phyloP scores from a whole-genome alignment of 2,329 filamentous ascomycete species.

The Colletotrichum liriopes region DNA sequence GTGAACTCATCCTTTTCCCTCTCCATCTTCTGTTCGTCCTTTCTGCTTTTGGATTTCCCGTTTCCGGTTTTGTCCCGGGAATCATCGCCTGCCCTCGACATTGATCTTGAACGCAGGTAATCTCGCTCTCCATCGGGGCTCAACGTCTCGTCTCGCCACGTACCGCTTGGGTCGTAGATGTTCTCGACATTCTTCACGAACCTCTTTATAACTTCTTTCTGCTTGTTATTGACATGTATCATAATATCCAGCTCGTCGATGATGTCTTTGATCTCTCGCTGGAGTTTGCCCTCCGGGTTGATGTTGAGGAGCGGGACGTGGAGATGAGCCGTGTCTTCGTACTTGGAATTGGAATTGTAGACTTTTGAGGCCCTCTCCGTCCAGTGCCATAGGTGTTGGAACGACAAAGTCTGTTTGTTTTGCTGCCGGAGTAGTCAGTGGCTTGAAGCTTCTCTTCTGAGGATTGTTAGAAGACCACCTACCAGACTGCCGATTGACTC shows the following conservation, averaged over 20 bases:
- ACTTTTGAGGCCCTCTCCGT: slow-evolving; percentile 40
- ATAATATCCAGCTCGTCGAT: slow-evolving; percentile 65
- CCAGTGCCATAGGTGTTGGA: slow-evolving; percentile 54
- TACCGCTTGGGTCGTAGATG: background rate
- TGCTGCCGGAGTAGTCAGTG: slow-evolving; percentile 45
- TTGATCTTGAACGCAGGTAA: background rate
- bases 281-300: slow-evolving; percentile 58
- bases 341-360: slow-evolving; percentile 43
- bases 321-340: slow-evolving; percentile 45
- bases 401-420: slow-evolving; percentile 57
- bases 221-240: slow-evolving; percentile 55
- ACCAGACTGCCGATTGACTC: slow-evolving; percentile 60
- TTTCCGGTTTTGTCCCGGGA: background rate
- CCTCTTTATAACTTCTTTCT: slow-evolving; percentile 50
- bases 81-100: background rate
- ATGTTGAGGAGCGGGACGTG: slow-evolving; percentile 57
- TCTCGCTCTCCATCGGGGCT: background rate
- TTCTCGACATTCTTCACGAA: slow-evolving; percentile 47
- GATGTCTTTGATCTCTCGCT: slow-evolving; percentile 63
- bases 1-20: slow-evolving; percentile 43
- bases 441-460: background rate
- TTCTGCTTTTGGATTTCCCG: background rate
- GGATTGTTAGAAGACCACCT: slow-evolving; percentile 39
- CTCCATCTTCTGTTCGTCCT: background rate
- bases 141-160: slow-evolving; percentile 1